A percentile compares a stretch with the other conserved stretches of the same genome.
Evolutionary conservation across 352 stramenopile genomes (phyloP).

Genomic region (Globisporangium nodosum): DNA sequence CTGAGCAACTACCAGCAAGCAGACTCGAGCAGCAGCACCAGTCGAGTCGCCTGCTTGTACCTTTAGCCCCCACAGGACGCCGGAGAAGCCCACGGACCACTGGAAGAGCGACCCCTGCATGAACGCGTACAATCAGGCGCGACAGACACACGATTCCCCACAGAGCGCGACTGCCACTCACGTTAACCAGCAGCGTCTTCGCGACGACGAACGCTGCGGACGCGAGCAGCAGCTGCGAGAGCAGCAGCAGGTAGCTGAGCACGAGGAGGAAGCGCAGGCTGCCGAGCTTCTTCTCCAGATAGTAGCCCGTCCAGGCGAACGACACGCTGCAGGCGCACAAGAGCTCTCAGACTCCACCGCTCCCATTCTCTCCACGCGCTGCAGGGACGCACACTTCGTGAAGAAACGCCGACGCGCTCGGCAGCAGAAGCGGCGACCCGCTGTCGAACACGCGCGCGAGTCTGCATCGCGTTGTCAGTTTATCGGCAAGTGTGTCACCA

Average conservation of each 20-base stretch:
- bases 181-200: conserved; percentile 10
- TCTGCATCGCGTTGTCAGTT: not conserved
- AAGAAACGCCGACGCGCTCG: conserved; percentile 7
- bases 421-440: conserved; percentile 1
- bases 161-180: not conserved
- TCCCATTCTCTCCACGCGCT: too few species aligned
- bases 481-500: not conserved
- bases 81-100: conserved; percentile 19
- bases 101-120: conserved; percentile 12
- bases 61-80: conserved; percentile 22
- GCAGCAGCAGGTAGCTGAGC: conserved; percentile 13
- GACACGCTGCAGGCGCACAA: conserved; percentile 11
- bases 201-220: conserved; percentile 16
- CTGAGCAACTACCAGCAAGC: too few species aligned
- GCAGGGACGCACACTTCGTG: conserved; percentile 10
- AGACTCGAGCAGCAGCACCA: not conserved
- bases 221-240: conserved; percentile 17
- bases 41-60: not conserved
- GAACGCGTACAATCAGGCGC: not conserved
- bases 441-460: conserved; percentile 2
- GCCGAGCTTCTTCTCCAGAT: conserved; percentile 21
- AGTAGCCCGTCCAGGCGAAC: conserved; percentile 22
- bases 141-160: not conserved
- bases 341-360: too few species aligned
- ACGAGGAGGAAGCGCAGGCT: conserved; percentile 18